Evolutionary conservation across 306 rosid species (phyloP).

Genomic region (Macrotyloma uniflorum): DNA sequence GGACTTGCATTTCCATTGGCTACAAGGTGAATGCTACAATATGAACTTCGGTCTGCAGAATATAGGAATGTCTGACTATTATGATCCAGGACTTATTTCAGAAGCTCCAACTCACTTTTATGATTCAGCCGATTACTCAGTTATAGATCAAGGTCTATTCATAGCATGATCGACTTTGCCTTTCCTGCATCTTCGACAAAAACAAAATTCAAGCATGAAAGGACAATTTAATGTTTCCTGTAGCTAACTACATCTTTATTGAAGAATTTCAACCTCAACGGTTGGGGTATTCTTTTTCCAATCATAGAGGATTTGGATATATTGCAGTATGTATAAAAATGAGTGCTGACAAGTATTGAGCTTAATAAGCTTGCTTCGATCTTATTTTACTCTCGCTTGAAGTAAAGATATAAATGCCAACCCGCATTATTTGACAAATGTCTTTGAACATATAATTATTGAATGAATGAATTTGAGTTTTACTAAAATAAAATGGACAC

Average conservation of each 20-base stretch:
- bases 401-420: background rate
- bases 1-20: constrained; percentile 59
- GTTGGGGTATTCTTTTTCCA: constrained; percentile 60
- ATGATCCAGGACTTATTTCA: constrained; percentile 57
- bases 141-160: constrained; percentile 78
- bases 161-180: constrained; percentile 55
- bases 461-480: background rate
- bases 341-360: constrained; percentile 54
- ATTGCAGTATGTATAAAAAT: constrained; percentile 57
- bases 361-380: constrained; percentile 56
- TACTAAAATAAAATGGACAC: background rate
- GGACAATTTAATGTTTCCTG: constrained; percentile 43
- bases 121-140: constrained; percentile 70
- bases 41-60: constrained; percentile 59
- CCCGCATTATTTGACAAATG: background rate
- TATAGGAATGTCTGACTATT: constrained; percentile 57
- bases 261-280: constrained; percentile 43
- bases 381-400: constrained; percentile 8
- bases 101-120: constrained; percentile 63
- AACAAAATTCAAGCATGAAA: constrained; percentile 37
- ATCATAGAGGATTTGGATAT: constrained; percentile 58
- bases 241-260: constrained; percentile 39
- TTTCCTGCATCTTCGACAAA: constrained; percentile 39
- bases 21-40: constrained; percentile 55
- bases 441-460: background rate